Conservation (phyloP, 495 filamentous ascomycete genomes). For the Trypethelium eluteriae region DNA sequence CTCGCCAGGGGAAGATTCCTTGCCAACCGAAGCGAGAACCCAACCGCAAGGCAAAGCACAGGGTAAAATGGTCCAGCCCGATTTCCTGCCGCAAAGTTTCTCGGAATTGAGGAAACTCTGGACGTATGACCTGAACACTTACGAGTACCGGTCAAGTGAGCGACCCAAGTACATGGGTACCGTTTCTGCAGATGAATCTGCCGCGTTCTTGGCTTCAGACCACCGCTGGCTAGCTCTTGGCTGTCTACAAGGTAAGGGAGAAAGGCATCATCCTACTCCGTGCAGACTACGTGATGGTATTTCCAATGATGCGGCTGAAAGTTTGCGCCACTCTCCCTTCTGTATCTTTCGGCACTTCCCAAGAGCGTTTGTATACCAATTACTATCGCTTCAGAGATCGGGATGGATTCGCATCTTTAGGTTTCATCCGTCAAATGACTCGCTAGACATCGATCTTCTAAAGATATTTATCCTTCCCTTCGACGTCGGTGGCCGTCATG, state of each 20-base stretch:
- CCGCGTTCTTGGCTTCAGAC: background rate
- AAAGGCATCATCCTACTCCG: too few relatives aligned
- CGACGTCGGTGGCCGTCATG: slow-evolving; percentile 11
- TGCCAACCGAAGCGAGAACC: too few relatives aligned
- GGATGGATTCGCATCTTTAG: slow-evolving; percentile 6
- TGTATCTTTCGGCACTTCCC: background rate
- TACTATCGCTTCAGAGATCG: background rate
- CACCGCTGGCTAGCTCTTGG: background rate
- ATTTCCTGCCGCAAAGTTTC: background rate
- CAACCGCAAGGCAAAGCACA: too few relatives aligned
- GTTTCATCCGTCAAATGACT: background rate
- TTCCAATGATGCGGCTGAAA: background rate
- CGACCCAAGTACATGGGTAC: background rate
- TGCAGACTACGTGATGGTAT: too few relatives aligned
- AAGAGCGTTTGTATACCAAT: background rate
- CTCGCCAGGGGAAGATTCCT: too few relatives aligned
- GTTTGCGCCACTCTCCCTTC: background rate
- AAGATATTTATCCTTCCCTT: slow-evolving; percentile 8
- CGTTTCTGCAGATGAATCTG: background rate
- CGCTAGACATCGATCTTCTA: background rate
- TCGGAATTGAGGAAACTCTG: background rate
- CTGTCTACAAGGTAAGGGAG: background rate
- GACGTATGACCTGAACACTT: background rate
- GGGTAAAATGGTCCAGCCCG: background rate
- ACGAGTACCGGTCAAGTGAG: background rate